Conservation (phyloP, 2,329 filamentous ascomycete genomes). For the Bipolaris cookei region DNA sequence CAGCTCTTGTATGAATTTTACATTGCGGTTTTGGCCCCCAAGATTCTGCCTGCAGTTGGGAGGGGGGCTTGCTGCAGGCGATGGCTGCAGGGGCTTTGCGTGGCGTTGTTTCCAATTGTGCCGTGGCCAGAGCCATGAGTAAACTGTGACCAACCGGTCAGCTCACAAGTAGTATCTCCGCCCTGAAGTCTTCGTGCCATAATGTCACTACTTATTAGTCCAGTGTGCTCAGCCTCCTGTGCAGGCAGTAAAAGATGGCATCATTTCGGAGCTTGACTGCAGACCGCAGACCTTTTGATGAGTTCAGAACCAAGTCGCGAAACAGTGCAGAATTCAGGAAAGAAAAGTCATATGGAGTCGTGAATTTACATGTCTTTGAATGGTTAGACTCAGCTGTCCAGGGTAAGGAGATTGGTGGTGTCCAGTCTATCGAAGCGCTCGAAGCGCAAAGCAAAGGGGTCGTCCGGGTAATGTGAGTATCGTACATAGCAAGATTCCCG, state of each 20-base stretch:
- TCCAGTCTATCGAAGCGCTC: conserved; percentile 14
- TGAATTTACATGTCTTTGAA: conserved; percentile 28
- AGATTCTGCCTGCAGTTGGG: not conserved
- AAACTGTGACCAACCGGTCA: not conserved
- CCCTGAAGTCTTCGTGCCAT: not conserved
- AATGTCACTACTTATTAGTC: not conserved
- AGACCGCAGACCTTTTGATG: conserved; percentile 19
- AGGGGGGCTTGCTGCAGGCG: not conserved
- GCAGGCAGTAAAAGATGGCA: conserved; percentile 8
- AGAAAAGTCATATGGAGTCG: not conserved
- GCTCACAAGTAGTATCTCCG: not conserved
- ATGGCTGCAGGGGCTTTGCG: conserved; percentile 1
- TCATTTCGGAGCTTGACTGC: conserved; percentile 21
- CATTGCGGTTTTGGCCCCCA: conserved; percentile 12
- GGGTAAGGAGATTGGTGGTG: conserved; percentile 12
- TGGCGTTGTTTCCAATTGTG: not conserved
- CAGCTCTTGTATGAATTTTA: conserved; percentile 1
- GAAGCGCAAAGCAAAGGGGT: conserved; percentile 8
- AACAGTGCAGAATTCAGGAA: not conserved
- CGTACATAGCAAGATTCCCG: too few relatives aligned
- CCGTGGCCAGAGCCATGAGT: not conserved
- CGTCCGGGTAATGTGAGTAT: conserved; percentile 31
- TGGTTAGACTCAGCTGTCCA: conserved; percentile 22
- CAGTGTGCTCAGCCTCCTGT: not conserved
- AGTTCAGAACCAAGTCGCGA: conserved; percentile 10